Conservation (phyloP, 2,329 filamentous ascomycete species). For the Talaromyces funiculosus region DNA sequence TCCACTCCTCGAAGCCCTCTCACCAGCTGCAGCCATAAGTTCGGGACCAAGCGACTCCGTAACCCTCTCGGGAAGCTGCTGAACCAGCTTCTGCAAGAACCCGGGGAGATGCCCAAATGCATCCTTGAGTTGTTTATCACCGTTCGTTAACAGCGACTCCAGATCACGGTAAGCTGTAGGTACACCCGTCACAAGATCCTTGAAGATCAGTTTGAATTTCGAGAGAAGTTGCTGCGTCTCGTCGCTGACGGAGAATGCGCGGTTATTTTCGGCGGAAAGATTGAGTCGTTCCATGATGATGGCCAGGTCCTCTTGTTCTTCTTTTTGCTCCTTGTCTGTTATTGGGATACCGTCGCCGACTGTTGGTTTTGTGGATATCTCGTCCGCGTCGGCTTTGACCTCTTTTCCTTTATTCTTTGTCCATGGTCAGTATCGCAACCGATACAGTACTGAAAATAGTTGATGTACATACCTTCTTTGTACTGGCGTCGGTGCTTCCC, state of each 20-base stretch:
- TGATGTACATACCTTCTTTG: slow-evolving; percentile 13
- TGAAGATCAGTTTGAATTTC: slow-evolving; percentile 83
- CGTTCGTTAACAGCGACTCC: slow-evolving; percentile 59
- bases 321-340: slow-evolving; percentile 41
- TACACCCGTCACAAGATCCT: slow-evolving; percentile 85
- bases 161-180: slow-evolving; percentile 92
- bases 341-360: slow-evolving; percentile 21
- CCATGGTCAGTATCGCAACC: not conserved
- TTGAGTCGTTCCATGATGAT: slow-evolving; percentile 78
- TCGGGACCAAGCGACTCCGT: slow-evolving; percentile 72
- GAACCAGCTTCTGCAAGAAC: slow-evolving; percentile 80
- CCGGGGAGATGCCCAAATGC: slow-evolving; percentile 64
- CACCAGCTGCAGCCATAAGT: slow-evolving; percentile 65
- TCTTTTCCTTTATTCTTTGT: slow-evolving; percentile 17
- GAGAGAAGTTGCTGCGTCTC: slow-evolving; percentile 77
- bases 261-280: slow-evolving; percentile 76
- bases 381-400: slow-evolving; percentile 24
- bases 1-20: slow-evolving; percentile 57
- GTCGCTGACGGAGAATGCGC: slow-evolving; percentile 74
- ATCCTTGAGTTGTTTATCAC: slow-evolving; percentile 58
- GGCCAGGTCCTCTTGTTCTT: slow-evolving; percentile 67
- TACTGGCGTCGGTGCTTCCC: slow-evolving; percentile 22
- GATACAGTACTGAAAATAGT: not conserved
- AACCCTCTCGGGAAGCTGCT: slow-evolving; percentile 75
- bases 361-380: slow-evolving; percentile 25